Base-by-base conservation (phyloP, 2,329 filamentous ascomycete genomes). In the Trichoderma atrobrunneum region DNA sequence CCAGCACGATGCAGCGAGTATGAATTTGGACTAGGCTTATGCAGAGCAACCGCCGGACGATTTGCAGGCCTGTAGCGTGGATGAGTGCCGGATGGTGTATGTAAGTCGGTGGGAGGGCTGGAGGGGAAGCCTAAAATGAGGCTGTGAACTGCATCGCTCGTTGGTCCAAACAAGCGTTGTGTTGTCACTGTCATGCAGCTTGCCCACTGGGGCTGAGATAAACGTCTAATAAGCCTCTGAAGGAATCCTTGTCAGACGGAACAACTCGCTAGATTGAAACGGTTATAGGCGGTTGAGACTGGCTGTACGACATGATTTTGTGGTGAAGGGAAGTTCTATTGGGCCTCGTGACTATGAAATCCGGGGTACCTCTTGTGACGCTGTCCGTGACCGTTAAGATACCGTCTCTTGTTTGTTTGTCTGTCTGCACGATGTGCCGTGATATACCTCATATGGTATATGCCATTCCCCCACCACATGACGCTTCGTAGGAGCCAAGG, bases 111-210 rank as follows among this genome's bases (percentile, higher is more conserved):
- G 30, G 28, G 70, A 51, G 39, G 39, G 54, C 34, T 36, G 34
- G 34, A 36, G 34, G 34, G 34, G 70, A n/a, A 60, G 70, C 62
- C 62, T 60, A 51, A 36, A 30, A 21, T 14, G 63, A 61, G 70
- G 63, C 70, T 72, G 70, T 61, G 48, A 39, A 57, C 56, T 72
- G 70, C 70, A 67, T 6, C 32, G n/a, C 43, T 62, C 30, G 70
- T 62, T 72, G 70, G 70, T 28, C 63, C 56, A n/a, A 21, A 11
- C 28, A 28, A 43, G 21, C 48, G 60, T 51, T 60, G 70, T 72
- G 70, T 59, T 63, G 68, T 71, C 43, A 64, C 11, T 24, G 14
- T 57, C 59, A 71, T 71, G 70, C 61, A 66, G 62, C 61, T 51
- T 34, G 54, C 28, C 62, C 61, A 54, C 54, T 32, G 43, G 43